A percentile compares a stretch with the other conserved stretches of the same genome.
Conservation (phyloP, 768 basidiomycete species). For the Naematelia encephala region DNA sequence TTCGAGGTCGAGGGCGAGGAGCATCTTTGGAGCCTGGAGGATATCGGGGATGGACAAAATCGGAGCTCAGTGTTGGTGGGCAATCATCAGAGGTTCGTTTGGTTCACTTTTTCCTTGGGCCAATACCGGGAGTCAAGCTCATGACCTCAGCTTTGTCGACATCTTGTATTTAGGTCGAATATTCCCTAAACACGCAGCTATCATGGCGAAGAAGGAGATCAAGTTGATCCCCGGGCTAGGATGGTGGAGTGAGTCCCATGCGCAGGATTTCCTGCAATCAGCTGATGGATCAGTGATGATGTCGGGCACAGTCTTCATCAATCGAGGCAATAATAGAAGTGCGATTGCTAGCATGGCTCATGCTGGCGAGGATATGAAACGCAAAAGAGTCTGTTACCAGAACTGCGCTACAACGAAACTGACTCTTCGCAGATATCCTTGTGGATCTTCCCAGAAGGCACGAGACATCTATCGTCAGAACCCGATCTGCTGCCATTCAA, state of each 20-base stretch:
- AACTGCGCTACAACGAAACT: background rate
- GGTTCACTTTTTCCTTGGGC: slow-evolving; percentile 64
- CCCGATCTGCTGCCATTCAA: slow-evolving; percentile 80
- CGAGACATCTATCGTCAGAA: slow-evolving; percentile 66
- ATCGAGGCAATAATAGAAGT: slow-evolving; percentile 69
- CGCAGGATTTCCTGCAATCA: too few species aligned
- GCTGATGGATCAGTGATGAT: slow-evolving; percentile 59
- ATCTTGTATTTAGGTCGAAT: slow-evolving; percentile 75
- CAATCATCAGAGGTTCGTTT: slow-evolving; percentile 71
- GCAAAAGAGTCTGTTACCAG: slow-evolving; percentile 42
- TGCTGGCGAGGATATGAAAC: slow-evolving; percentile 75
- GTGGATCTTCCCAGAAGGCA: slow-evolving; percentile 96
- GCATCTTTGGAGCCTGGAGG: slow-evolving; percentile 55
- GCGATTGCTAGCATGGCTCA: slow-evolving; percentile 72
- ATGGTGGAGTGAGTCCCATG: slow-evolving; percentile 60
- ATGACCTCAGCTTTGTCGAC: slow-evolving; percentile 39
- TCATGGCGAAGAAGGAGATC: slow-evolving; percentile 88
- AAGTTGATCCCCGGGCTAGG: slow-evolving; percentile 77
- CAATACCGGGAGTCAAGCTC: slow-evolving; percentile 59
- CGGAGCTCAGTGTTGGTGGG: slow-evolving; percentile 71
- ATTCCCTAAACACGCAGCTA: slow-evolving; percentile 74
- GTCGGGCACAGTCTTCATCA: slow-evolving; percentile 87
- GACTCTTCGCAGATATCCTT: slow-evolving; percentile 61
- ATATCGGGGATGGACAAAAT: slow-evolving; percentile 48
- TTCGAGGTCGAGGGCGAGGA: slow-evolving; percentile 86